Evolutionary conservation across 192 early-diverging fungal species (phyloP).

Genomic region (Podila clonocystis): DNA sequence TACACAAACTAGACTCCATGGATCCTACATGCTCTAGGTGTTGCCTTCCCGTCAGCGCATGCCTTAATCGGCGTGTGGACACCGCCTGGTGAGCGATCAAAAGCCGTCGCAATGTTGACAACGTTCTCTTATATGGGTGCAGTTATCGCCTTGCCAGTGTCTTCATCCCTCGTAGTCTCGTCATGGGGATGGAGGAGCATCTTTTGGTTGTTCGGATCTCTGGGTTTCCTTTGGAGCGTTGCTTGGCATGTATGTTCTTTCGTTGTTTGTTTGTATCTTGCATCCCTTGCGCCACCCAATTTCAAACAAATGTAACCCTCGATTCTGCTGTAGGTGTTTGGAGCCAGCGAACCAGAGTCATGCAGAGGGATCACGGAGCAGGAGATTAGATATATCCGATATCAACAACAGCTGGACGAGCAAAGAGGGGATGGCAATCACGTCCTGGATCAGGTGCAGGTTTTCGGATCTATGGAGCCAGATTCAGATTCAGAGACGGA

Average conservation of each 20-base stretch:
- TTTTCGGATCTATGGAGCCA: background rate
- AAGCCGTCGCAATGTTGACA: slow-evolving; percentile 41
- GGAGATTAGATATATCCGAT: slow-evolving; percentile 30
- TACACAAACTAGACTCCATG: background rate
- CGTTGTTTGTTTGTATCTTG: background rate
- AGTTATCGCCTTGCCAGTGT: slow-evolving; percentile 50
- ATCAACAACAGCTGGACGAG: slow-evolving; percentile 24
- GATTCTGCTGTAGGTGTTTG: slow-evolving; percentile 25
- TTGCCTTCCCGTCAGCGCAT: slow-evolving; percentile 47
- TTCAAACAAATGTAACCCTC: background rate
- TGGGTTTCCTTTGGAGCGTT: slow-evolving; percentile 38
- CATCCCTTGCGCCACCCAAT: background rate
- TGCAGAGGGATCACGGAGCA: slow-evolving; percentile 30
- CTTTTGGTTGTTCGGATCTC: slow-evolving; percentile 50
- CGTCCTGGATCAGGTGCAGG: background rate
- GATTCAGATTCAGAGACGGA: background rate
- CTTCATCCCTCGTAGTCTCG: slow-evolving; percentile 43
- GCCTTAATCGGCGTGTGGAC: slow-evolving; percentile 48
- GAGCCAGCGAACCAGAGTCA: slow-evolving; percentile 29
- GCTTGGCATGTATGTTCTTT: slow-evolving; percentile 29
- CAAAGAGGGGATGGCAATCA: background rate
- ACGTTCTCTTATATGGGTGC: slow-evolving; percentile 38
- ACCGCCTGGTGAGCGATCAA: slow-evolving; percentile 46
- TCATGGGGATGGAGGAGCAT: slow-evolving; percentile 54
- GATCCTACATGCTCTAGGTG: slow-evolving; percentile 5